Base-by-base conservation (phyloP, 2,329 filamentous ascomycete genomes). In the Aschersonia sp. region DNA sequence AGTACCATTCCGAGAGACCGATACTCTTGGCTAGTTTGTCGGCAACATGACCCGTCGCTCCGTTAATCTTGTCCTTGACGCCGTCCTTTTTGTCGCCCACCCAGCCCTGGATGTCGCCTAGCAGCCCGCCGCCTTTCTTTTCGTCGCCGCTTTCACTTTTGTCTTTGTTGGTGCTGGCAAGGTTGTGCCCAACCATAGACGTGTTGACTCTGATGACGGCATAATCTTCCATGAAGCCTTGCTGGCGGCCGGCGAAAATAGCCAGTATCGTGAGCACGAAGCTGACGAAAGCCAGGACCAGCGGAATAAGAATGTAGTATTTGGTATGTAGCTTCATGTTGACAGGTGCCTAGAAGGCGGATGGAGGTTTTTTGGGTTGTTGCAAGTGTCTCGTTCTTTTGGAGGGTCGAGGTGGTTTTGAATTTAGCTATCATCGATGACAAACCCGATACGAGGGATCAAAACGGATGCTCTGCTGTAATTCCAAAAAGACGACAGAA, bases 1-100 rank as follows among this genome's bases (percentile, higher is more conserved):
- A 73, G 54, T 74, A 75, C 72, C 72, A 75, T 51, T 74, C 62
- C 1, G 66, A 64, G 48, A 75, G 66, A 30, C 71, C 70, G 31
- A 74, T 59, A n/a, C 64, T 60, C 9, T 65, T 60, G 45, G 65
- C 61, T 44, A 72, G 46, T 47, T 67, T 53, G 48, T 67, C 69
- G 40, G 65, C 65, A 40, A 68, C 51, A 5, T 67, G 60, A 48
- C 66, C 63, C 4, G 61, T 59, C 35, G 71, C 55, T 32, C 68
- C 59, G 52, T 68, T 67, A 50, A 72, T 50, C 43, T 62, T 57
- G 42, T 65, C 63, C 45, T 60, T 61, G 50, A 64, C 58, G 6
- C 63, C 59, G 40, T 65, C 56, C 46, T 61, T 59, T 43, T 64
- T 51, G 30, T 61, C 55, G 49, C 62, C 50, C 45, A 48, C 54